These are phyloP conservation scores for Russula lepida DNA, from an alignment of 768 basidiomycete species.

Conservation along the genomic window DNA sequence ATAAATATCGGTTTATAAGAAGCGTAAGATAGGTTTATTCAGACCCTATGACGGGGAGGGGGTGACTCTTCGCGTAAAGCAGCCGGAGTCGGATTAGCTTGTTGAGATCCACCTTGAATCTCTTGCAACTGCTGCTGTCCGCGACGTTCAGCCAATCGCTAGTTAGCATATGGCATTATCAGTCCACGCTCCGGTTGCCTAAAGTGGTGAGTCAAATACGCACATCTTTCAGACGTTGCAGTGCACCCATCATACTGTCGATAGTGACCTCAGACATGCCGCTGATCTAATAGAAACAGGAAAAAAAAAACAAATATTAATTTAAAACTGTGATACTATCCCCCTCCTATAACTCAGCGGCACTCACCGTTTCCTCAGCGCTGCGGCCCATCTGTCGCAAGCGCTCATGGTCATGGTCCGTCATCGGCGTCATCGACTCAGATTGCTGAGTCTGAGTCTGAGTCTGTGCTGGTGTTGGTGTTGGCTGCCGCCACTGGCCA, in stretches of 20 bases:
- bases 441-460: neutral
- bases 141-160: constrained; percentile 30
- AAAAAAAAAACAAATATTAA: no score
- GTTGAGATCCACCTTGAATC: constrained; percentile 36
- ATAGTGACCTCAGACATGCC: constrained; percentile 64
- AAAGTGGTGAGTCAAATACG: constrained; percentile 23
- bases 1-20: neutral
- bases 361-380: constrained; percentile 30
- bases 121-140: constrained; percentile 24
- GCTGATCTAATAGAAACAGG: constrained; percentile 35
- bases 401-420: constrained; percentile 4
- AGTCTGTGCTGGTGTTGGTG: neutral
- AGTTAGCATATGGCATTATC: neutral
- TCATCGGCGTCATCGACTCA: no score
- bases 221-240: constrained; percentile 54
- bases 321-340: no score
- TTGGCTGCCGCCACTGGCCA: neutral
- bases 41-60: constrained; percentile 1
- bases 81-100: constrained; percentile 17
- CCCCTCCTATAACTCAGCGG: neutral
- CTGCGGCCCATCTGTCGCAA: constrained; percentile 23
- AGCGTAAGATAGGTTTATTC: neutral
- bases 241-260: constrained; percentile 46
- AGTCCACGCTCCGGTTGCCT: neutral
- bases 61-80: constrained; percentile 23